Percentiles rank a stretch among this genome's conserved stretches.
Evolutionary conservation across 345 rosid genomes (phyloP).

Genomic region (Litchi chinensis): DNA sequence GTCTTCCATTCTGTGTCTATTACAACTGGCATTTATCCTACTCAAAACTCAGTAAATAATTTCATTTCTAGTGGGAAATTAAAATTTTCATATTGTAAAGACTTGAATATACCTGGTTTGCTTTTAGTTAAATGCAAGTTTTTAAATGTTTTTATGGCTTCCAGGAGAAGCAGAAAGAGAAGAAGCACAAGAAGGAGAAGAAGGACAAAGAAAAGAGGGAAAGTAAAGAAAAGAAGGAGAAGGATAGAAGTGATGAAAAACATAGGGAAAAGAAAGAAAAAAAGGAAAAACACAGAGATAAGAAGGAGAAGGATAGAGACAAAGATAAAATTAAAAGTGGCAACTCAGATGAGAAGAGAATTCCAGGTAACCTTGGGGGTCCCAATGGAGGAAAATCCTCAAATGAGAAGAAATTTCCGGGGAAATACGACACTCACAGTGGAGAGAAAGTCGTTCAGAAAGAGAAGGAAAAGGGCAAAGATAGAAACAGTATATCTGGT

Average conservation of each 20-base stretch:
- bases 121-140: background rate
- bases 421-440: constrained; percentile 28
- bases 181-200: constrained; percentile 56
- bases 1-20: background rate
- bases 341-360: constrained; percentile 36
- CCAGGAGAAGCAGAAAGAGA: constrained; percentile 60
- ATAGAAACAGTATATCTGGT: constrained; percentile 30
- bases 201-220: constrained; percentile 51
- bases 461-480: constrained; percentile 35
- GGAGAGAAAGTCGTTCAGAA: constrained; percentile 33
- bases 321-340: constrained; percentile 44
- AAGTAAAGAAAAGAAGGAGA: constrained; percentile 51
- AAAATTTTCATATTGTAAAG: background rate
- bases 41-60: background rate
- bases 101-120: background rate
- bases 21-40: background rate
- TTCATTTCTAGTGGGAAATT: background rate
- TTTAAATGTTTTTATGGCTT: constrained; percentile 11
- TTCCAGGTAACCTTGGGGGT: constrained; percentile 22
- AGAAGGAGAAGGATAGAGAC: constrained; percentile 39
- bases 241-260: constrained; percentile 52
- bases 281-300: constrained; percentile 45
- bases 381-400: constrained; percentile 37
- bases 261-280: constrained; percentile 52
- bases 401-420: constrained; percentile 35